A percentile compares a stretch with the other conserved stretches of the same genome.
These are phyloP conservation scores for Curvularia sp. DNA, from an alignment of 2,329 filamentous ascomycete genomes.

Conservation along the genomic window DNA sequence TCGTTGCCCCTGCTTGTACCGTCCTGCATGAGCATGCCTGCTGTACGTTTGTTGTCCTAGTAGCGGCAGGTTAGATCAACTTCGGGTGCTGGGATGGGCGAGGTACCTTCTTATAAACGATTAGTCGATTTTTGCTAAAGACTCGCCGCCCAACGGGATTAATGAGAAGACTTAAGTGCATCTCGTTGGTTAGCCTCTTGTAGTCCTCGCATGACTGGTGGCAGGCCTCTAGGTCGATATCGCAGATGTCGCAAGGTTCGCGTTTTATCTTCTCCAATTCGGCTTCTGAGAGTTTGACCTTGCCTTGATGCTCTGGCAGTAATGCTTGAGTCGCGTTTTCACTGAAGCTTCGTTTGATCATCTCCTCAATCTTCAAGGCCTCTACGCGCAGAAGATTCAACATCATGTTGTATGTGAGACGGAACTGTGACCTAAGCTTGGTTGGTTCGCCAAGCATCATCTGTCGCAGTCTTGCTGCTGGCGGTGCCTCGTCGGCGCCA, in stretches of 20 bases:
- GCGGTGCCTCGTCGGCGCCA: conserved; percentile 85
- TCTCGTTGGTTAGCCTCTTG: conserved; percentile 77
- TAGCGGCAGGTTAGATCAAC: conserved; percentile 26
- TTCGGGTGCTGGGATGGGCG: not conserved
- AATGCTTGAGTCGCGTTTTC: conserved; percentile 96
- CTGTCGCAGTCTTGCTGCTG: conserved; percentile 79
- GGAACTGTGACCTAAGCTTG: conserved; percentile 94
- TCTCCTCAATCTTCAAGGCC: conserved; percentile 97
- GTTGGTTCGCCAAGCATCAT: conserved; percentile 98
- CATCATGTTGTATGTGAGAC: conserved; percentile 99
- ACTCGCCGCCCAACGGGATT: conserved; percentile 84
- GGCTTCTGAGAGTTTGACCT: conserved; percentile 88
- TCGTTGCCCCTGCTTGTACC: conserved; percentile 71
- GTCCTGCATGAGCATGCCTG: conserved; percentile 80
- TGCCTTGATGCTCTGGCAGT: conserved; percentile 93
- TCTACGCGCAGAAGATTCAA: conserved; percentile 93
- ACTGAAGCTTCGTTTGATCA: conserved; percentile 99
- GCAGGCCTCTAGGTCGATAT: conserved; percentile 78
- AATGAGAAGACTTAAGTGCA: conserved; percentile 77
- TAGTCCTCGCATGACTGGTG: conserved; percentile 84
- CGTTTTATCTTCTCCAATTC: conserved; percentile 90
- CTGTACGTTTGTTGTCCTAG: conserved; percentile 79
- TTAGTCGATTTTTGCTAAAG: conserved; percentile 75
- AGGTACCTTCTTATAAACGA: conserved; percentile 75
- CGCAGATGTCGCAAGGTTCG: conserved; percentile 82